phyloP scores from a whole-genome alignment of 2,329 filamentous ascomycete genomes.

The Hypoxylon sp. region DNA sequence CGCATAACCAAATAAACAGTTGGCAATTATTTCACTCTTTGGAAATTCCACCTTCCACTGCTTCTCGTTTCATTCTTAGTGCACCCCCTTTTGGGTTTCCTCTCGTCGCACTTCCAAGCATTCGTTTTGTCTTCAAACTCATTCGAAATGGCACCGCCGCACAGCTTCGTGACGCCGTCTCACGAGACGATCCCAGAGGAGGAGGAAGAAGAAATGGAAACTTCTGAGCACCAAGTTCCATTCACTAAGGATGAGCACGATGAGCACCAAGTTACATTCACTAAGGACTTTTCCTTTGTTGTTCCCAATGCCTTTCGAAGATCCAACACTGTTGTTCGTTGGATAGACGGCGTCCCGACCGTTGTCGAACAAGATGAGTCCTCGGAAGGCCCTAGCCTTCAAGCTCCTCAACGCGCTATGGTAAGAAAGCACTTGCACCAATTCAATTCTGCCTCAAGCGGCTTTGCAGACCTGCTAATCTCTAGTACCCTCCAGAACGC shows the following conservation, averaged over 20 bases:
- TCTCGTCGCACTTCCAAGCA: not conserved
- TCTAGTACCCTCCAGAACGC: constrained; percentile 29
- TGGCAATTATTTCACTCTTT: not conserved
- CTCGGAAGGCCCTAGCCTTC: constrained; percentile 37
- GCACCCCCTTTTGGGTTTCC: not conserved
- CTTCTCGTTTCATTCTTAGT: not conserved
- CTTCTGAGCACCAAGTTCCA: no score
- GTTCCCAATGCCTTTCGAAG: constrained; percentile 45
- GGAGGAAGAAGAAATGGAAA: not conserved
- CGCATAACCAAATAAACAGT: not conserved
- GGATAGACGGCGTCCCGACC: constrained; percentile 48
- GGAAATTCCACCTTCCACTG: not conserved
- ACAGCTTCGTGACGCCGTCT: not conserved
- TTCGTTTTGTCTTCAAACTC: not conserved
- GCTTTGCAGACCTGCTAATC: not conserved
- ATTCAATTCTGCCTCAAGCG: not conserved
- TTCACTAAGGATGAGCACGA: no score
- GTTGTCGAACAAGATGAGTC: constrained; percentile 33
- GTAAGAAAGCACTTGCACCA: constrained; percentile 35
- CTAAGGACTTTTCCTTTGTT: constrained; percentile 48
- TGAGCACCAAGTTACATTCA: no score
- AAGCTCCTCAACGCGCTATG: constrained; percentile 46
- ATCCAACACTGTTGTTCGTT: constrained; percentile 46
- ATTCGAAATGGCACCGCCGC: not conserved
- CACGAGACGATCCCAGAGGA: not conserved